phyloP scores from a whole-genome alignment of 306 rosid species.

The Macrotyloma uniflorum region DNA sequence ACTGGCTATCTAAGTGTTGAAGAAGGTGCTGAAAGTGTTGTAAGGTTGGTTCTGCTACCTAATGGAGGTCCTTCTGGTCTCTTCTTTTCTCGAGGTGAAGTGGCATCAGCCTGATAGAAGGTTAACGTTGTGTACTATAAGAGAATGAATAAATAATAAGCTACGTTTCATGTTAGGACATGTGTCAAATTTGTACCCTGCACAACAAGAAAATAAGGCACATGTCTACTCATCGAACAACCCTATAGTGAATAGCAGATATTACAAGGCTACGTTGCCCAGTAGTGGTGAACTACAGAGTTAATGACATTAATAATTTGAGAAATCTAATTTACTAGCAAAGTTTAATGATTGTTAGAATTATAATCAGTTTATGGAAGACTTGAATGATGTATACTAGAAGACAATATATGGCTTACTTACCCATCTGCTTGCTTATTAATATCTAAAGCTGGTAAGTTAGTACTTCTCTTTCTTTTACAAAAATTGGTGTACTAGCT shows the following conservation, averaged over 20 bases:
- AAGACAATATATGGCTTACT: background rate
- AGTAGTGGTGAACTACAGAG: background rate
- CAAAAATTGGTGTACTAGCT: background rate
- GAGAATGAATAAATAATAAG: background rate
- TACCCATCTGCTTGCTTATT: background rate
- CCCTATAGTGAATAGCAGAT: background rate
- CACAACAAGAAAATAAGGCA: background rate
- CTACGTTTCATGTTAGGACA: background rate
- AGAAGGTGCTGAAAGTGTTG: conserved; percentile 59
- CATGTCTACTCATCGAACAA: background rate
- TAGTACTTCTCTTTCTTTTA: background rate
- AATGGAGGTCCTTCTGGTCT: conserved; percentile 38
- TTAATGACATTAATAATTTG: background rate
- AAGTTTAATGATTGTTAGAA: background rate
- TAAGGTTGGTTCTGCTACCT: conserved; percentile 54
- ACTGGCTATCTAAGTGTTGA: conserved; percentile 45
- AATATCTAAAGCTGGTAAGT: conserved; percentile 6
- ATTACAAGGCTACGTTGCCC: background rate
- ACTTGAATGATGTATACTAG: background rate
- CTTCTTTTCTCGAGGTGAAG: conserved; percentile 35
- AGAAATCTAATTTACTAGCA: background rate
- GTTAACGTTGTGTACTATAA: background rate
- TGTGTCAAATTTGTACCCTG: background rate
- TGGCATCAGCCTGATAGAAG: conserved; percentile 31
- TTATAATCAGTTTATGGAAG: background rate